Evolutionary conservation across 306 rosid genomes (phyloP).

Genomic region (Sophora flavescens): DNA sequence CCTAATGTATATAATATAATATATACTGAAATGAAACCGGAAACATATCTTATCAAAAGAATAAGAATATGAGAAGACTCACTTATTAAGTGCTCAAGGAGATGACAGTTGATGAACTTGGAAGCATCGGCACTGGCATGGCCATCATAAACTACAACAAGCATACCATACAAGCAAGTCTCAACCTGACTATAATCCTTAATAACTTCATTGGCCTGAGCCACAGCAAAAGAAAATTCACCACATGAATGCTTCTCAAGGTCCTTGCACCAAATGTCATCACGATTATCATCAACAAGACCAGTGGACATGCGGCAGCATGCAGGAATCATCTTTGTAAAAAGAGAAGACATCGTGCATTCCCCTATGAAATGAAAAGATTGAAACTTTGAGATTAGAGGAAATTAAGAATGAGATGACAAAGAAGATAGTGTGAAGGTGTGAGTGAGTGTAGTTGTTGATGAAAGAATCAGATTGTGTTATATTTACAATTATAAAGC

Average conservation of each 20-base stretch:
- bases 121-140: slow-evolving; percentile 70
- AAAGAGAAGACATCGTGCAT: too few relatives aligned
- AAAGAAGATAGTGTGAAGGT: too few relatives aligned
- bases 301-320: too few relatives aligned
- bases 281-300: slow-evolving; percentile 37
- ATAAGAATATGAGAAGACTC: slow-evolving; percentile 42
- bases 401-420: too few relatives aligned
- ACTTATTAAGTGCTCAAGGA: slow-evolving; percentile 57
- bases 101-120: slow-evolving; percentile 44
- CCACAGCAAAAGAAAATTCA: slow-evolving; percentile 71
- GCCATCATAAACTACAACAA: slow-evolving; percentile 80
- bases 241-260: slow-evolving; percentile 60
- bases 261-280: slow-evolving; percentile 58
- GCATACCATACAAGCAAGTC: slow-evolving; percentile 56
- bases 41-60: background rate
- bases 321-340: too few relatives aligned
- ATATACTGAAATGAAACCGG: background rate
- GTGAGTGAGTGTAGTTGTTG: too few relatives aligned
- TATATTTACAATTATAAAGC: too few relatives aligned
- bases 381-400: too few relatives aligned
- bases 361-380: too few relatives aligned
- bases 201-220: slow-evolving; percentile 62
- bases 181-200: slow-evolving; percentile 83
- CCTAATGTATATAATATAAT: too few relatives aligned
- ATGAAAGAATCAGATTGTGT: too few relatives aligned